A percentile compares a stretch with the other conserved stretches of the same genome.
These are phyloP conservation scores for Termitomyces titanicus DNA, from an alignment of 768 basidiomycete species.

Conservation along the genomic window DNA sequence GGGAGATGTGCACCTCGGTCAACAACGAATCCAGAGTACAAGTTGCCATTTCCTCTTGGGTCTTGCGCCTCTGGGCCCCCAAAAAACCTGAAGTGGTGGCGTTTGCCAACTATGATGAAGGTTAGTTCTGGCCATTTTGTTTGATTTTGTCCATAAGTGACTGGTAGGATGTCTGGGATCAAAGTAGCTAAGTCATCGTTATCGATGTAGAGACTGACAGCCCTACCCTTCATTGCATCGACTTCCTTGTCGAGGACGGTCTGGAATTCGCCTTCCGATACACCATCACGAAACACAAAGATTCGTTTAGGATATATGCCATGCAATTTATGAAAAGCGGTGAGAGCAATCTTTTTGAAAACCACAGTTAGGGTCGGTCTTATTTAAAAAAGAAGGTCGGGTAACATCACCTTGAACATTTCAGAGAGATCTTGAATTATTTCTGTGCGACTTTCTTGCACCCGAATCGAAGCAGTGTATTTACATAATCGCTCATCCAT, in stretches of 20 bases:
- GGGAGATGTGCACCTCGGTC: slow-evolving; percentile 29
- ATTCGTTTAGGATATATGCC: slow-evolving; percentile 13
- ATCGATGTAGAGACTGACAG: not conserved
- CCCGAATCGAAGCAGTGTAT: slow-evolving; percentile 51
- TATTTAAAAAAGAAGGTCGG: not conserved
- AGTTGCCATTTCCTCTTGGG: slow-evolving; percentile 51
- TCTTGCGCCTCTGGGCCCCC: slow-evolving; percentile 40
- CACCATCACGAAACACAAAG: slow-evolving; percentile 28
- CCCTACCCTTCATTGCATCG: slow-evolving; percentile 14
- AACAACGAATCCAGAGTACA: slow-evolving; percentile 54
- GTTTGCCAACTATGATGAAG: slow-evolving; percentile 60
- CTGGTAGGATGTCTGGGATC: not conserved
- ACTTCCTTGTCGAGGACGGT: slow-evolving; percentile 18
- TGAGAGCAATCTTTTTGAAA: slow-evolving; percentile 9
- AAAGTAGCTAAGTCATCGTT: not conserved
- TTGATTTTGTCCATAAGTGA: slow-evolving; percentile 36
- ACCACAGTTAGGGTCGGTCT: not conserved
- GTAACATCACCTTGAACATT: slow-evolving; percentile 43
- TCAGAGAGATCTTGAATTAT: slow-evolving; percentile 38
- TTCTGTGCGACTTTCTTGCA: slow-evolving; percentile 17
- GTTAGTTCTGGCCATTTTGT: slow-evolving; percentile 45
- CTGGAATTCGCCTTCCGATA: slow-evolving; percentile 30
- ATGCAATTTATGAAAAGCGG: slow-evolving; percentile 8
- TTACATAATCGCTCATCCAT: slow-evolving; percentile 47
- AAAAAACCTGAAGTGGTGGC: slow-evolving; percentile 52